Percentiles rank a stretch among this genome's conserved stretches.
phyloP scores from a whole-genome alignment of 2,329 filamentous ascomycete species.

The Exserohilum turcica region DNA sequence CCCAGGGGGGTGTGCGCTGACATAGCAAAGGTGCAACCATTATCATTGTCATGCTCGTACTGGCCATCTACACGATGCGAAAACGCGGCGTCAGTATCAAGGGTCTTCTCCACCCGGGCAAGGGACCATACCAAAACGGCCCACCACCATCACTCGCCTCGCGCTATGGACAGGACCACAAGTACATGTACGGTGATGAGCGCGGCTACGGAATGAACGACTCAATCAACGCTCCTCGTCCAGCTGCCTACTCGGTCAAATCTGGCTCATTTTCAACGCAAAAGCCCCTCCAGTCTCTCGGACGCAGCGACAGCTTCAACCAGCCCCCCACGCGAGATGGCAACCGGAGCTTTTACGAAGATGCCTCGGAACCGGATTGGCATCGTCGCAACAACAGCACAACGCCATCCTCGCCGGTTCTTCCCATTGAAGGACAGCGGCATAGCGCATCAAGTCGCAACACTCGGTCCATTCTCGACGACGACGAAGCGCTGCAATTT shows the following conservation, averaged over 20 bases:
- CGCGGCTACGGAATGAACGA: slow-evolving; percentile 32
- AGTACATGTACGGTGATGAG: slow-evolving; percentile 28
- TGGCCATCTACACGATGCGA: slow-evolving; percentile 46
- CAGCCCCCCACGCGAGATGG: slow-evolving; percentile 14
- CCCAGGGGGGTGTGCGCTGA: slow-evolving; percentile 17
- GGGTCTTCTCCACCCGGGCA: slow-evolving; percentile 35
- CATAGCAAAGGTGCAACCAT: slow-evolving; percentile 45
- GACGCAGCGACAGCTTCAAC: slow-evolving; percentile 40
- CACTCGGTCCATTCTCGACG: slow-evolving; percentile 33
- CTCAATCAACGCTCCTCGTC: slow-evolving; percentile 33
- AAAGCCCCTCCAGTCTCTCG: slow-evolving; percentile 34
- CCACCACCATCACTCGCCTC: slow-evolving; percentile 27
- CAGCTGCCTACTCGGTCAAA: slow-evolving; percentile 28
- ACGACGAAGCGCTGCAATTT: slow-evolving; percentile 31
- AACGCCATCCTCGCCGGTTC: slow-evolving; percentile 40
- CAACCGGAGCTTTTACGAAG: slow-evolving; percentile 34
- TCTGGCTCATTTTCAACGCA: slow-evolving; percentile 38
- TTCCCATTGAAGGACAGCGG: slow-evolving; percentile 34
- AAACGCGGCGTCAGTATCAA: slow-evolving; percentile 44
- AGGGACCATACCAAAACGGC: slow-evolving; percentile 28
- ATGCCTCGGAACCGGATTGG: slow-evolving; percentile 31
- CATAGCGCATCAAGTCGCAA: slow-evolving; percentile 41
- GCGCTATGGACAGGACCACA: slow-evolving; percentile 35
- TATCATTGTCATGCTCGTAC: slow-evolving; percentile 44
- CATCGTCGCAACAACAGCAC: slow-evolving; percentile 38